Base-by-base conservation (phyloP, 495 filamentous ascomycete species). In the Penicillium atrosanguineum region DNA sequence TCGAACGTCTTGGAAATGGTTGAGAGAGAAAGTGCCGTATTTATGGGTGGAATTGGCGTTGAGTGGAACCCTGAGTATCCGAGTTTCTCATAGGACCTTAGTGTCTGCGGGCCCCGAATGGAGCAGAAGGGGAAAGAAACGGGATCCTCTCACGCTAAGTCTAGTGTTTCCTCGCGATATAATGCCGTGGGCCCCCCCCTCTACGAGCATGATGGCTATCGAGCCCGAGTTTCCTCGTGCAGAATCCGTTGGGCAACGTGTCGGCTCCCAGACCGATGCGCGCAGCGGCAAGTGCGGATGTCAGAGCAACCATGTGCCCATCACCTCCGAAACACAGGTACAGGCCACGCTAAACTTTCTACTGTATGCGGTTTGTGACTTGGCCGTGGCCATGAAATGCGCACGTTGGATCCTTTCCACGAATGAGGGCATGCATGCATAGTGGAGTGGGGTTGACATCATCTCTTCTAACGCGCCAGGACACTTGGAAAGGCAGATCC, bases 71-170 rank as follows among this genome's bases (percentile, higher is more conserved):
- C 20, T 38, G 49, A 23, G 34, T 49, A 23, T 41, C 42, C 36
- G 29, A 19, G 20, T 26, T 42, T 48, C 40, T 31, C 43, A 52
- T 52, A 52, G 52, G 55, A 47, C 47, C 18, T 55, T 54, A 48
- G 54, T 46, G 36, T 16, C 40, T 59, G 62, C 59, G 62, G 60
- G 51, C 56, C 60, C 50, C 52, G 56, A 67, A 68, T 50, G 57
- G 58, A 65, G 57, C 62, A 55, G 65, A 68, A 68, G 39, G 37
- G 49, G 40, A 68, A 59, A 61, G 65, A 64, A 64, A 59, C 40
- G 52, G 59, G 52, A 46, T 37, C 48, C 42, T 26, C 58, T 53
- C 44, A 31, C 31, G 25, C 39, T 14, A 39, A 50, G 52, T 49
- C 60, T 62, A 55, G 47, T 1, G 36, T 26, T 45, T 40, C 38